Conservation (phyloP, 2,329 filamentous ascomycete species). For the Lachnellula arida region DNA sequence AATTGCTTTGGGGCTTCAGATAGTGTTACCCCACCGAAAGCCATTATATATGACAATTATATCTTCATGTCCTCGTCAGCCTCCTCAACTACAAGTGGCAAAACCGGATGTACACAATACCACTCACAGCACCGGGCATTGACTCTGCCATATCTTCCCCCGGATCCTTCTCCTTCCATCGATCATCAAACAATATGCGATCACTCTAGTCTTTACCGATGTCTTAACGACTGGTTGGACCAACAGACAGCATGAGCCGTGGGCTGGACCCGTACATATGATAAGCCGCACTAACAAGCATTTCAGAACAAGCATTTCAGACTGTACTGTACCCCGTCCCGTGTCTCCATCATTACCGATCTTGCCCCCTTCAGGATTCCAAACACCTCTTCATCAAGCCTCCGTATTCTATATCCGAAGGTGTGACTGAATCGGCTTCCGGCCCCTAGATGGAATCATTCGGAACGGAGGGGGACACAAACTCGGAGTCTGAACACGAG, state of each 20-base stretch:
- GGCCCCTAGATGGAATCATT: not conserved
- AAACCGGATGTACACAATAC: not conserved
- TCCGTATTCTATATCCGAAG: not conserved
- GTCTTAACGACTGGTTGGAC: not conserved
- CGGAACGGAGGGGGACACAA: too few species aligned
- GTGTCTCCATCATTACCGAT: not conserved
- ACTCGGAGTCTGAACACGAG: too few species aligned
- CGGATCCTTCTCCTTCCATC: constrained; percentile 1
- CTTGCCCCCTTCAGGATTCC: not conserved
- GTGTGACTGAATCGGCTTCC: not conserved
- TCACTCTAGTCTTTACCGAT: constrained; percentile 1
- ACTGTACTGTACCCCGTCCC: not conserved
- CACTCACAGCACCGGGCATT: not conserved
- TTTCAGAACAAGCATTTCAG: too few species aligned
- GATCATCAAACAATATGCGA: constrained; percentile 1
- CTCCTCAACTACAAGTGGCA: not conserved
- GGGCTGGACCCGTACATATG: not conserved
- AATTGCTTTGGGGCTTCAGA: not conserved
- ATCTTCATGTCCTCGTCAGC: not conserved
- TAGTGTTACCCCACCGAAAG: not conserved
- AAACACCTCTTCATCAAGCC: not conserved
- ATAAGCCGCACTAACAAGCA: not conserved
- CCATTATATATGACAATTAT: not conserved
- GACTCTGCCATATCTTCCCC: not conserved
- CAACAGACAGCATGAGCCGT: not conserved